Evolutionary conservation across 2,329 filamentous ascomycete species (phyloP).

Genomic region (Penicillium aurantiogriseum): DNA sequence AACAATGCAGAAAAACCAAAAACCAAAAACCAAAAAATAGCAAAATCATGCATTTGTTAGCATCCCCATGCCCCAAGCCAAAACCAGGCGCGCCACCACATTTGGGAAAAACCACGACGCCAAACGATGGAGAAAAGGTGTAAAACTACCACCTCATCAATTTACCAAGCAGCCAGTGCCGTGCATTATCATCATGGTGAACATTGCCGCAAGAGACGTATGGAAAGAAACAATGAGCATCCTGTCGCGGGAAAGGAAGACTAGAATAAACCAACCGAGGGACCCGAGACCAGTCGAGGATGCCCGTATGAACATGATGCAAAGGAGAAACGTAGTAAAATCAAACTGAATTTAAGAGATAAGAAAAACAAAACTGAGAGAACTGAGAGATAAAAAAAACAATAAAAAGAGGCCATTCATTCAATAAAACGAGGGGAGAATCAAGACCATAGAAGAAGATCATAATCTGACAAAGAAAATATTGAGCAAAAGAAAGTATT

Average conservation of each 20-base stretch:
- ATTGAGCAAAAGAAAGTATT: neutral
- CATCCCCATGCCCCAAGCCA: conserved; percentile 1
- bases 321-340: conserved; percentile 13
- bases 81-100: conserved; percentile 16
- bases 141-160: conserved; percentile 11
- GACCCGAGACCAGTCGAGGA: conserved; percentile 22
- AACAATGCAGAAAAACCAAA: neutral
- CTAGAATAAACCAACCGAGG: conserved; percentile 17
- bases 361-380: conserved; percentile 5
- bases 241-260: conserved; percentile 14
- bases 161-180: conserved; percentile 21
- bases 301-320: conserved; percentile 20
- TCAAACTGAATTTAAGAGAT: conserved; percentile 9
- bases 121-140: conserved; percentile 22
- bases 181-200: conserved; percentile 20
- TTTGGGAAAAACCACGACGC: conserved; percentile 22
- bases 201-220: conserved; percentile 11
- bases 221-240: conserved; percentile 14
- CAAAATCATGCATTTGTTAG: conserved; percentile 13
- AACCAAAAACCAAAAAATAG: neutral
- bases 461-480: neutral
- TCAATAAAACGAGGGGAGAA: conserved; percentile 2
- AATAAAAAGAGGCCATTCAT: neutral
- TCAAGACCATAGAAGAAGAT: neutral
- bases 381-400: neutral